Base-by-base conservation (phyloP, 1,139 yeast species). In the Kodamaea arcana region DNA sequence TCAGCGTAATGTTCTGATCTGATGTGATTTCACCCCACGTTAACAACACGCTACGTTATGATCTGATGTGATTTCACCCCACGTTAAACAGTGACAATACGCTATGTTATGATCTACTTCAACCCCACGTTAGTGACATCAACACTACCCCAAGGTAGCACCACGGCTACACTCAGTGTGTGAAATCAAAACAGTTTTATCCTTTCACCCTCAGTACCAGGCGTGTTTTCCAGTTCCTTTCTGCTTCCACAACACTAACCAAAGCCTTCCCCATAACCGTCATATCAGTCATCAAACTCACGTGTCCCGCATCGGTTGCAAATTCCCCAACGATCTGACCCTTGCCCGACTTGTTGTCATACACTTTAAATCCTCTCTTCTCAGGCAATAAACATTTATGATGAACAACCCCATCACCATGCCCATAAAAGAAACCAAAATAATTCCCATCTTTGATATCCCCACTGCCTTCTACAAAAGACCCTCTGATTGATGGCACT, bases 371-470 rank as follows among this genome's bases (percentile, higher is more conserved):
- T 0, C 94, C 94, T 44, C 70, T 69, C 18, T 65, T 60, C 48
- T 82, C 83, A 0, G 97, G 96, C 78, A 87, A 75, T 27, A 85
- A 59, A 81, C 90, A 82, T 43, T 77, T 77, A 47, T 82, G 86
- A 56, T 85, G 87, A 1, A 87, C 84, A 12, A 88, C 96, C 23
- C 97, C 97, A 52, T 88, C 97, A 6, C 97, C 97, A 8, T 88
- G 88, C 0, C 95, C 95, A 53, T 85, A 87, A 47, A 73, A 76
- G 47, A 86, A 82, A 46, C 84, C 81, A 44, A 75, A 78, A 57
- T 84, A 88, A 43, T 78, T 75, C 5, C 95, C 95, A 24, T 72
- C 71, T 43, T 65, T 69, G 39, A 88, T 80, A 33, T 78, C 92
- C 18, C 78, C 73, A n/a, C 54, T 51, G 2, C 78, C 72, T 25